A percentile compares a stretch with the other conserved stretches of the same genome.
These are phyloP conservation scores for Spiraea crenata DNA, from an alignment of 331 rosid species.

Conservation along the genomic window DNA sequence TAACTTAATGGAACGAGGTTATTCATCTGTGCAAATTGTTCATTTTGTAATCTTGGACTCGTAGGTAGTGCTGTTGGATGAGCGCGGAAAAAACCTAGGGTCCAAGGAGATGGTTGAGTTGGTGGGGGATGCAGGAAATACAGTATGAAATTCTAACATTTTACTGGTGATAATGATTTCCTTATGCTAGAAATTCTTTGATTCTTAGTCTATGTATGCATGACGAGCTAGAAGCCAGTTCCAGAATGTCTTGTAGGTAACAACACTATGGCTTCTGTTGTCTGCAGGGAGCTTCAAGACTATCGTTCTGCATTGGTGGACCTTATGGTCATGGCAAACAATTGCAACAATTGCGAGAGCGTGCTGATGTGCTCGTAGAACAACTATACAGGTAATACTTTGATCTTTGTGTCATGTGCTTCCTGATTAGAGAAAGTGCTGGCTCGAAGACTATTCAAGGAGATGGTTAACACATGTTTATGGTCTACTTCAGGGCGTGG, in stretches of 20 bases:
- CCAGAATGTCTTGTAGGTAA: neutral
- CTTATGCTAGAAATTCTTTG: neutral
- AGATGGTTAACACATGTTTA: conserved; percentile 10
- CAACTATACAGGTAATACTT: conserved; percentile 72
- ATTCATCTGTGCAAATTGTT: conserved; percentile 1
- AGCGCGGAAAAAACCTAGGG: conserved; percentile 60
- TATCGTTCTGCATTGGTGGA: conserved; percentile 86
- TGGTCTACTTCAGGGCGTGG: conserved; percentile 72
- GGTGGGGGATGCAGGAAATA: conserved; percentile 78
- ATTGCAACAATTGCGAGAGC: conserved; percentile 57
- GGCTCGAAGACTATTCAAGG: neutral
- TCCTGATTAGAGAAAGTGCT: conserved; percentile 13
- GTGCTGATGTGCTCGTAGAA: conserved; percentile 86
- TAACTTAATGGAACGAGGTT: neutral
- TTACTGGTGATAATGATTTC: neutral
- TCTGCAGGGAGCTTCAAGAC: conserved; percentile 77
- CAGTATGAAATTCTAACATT: conserved; percentile 39
- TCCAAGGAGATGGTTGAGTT: conserved; percentile 85
- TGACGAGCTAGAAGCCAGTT: neutral
- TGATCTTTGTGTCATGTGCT: neutral
- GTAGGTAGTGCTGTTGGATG: conserved; percentile 94
- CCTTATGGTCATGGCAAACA: conserved; percentile 90
- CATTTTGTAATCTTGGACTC: conserved; percentile 24
- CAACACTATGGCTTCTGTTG: conserved; percentile 5
- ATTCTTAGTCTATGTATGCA: neutral